Percentiles rank a stretch among this genome's conserved stretches.
phyloP scores from a whole-genome alignment of 805 yeast species.

The Brettanomyces naardenensis region DNA sequence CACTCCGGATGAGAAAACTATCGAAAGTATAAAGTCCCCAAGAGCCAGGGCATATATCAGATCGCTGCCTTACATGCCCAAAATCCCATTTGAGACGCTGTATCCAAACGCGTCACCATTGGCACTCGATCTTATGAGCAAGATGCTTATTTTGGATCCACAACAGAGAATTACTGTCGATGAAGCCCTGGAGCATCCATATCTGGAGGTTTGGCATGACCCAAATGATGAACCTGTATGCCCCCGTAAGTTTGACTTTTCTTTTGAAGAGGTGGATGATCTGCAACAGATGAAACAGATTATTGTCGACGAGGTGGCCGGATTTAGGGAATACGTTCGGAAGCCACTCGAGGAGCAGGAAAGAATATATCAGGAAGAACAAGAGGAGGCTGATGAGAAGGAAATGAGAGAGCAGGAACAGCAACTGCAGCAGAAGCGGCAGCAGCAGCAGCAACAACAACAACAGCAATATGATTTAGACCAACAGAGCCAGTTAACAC shows the following conservation, averaged over 20 bases:
- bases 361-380: conserved; percentile 9
- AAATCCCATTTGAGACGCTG: conserved; percentile 58
- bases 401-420: conserved; percentile 13
- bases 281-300: conserved; percentile 65
- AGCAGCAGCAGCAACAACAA: conserved; percentile 15
- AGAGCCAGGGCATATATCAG: conserved; percentile 91
- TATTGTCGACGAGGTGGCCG: conserved; percentile 72
- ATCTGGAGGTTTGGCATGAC: conserved; percentile 84
- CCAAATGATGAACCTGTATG: conserved; percentile 88
- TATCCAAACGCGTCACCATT: conserved; percentile 84
- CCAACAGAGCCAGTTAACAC: conserved; percentile 16
- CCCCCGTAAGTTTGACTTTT: conserved; percentile 72
- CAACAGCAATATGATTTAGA: conserved; percentile 14
- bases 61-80: conserved; percentile 75
- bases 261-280: conserved; percentile 80
- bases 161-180: conserved; percentile 76
- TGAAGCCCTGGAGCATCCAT: conserved; percentile 85
- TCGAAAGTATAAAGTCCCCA: conserved; percentile 67
- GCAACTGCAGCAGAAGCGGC: conserved; percentile 12
- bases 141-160: conserved; percentile 85
- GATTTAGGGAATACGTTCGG: conserved; percentile 75
- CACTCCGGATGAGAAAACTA: conserved; percentile 75
- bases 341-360: conserved; percentile 12
- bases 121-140: conserved; percentile 74
- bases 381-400: conserved; percentile 11